Evolutionary conservation across 148 eudicot species (phyloP).

Genomic region (Rhododendron henanense): DNA sequence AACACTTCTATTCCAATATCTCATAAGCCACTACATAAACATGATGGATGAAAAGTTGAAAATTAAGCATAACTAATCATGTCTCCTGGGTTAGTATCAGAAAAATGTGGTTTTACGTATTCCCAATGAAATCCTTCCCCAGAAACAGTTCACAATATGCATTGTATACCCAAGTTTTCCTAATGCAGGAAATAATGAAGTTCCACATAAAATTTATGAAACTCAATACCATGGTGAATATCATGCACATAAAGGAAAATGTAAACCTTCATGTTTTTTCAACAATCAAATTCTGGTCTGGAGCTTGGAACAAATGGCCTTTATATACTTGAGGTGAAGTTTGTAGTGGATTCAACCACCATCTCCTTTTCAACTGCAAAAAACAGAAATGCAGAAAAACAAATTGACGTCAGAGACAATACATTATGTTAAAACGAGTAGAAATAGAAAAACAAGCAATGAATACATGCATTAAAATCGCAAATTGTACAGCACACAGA

Average conservation of each 20-base stretch:
- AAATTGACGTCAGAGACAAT: neutral
- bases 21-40: neutral
- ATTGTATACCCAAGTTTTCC: neutral
- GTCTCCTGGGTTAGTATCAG: neutral
- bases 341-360: neutral
- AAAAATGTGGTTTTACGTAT: neutral
- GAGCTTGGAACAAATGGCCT: conserved; percentile 9
- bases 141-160: neutral
- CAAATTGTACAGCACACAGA: neutral
- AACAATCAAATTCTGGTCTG: neutral
- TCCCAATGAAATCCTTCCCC: neutral
- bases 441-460: neutral
- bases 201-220: neutral
- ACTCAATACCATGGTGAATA: neutral
- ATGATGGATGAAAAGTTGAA: neutral
- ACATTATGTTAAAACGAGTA: neutral
- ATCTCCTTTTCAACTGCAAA: neutral
- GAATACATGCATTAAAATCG: neutral
- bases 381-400: neutral
- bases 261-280: conserved; percentile 16
- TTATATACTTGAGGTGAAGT: conserved; percentile 1
- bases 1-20: neutral
- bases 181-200: neutral
- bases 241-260: neutral
- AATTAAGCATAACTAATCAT: neutral